These are phyloP conservation scores for Zoysia matrella DNA, from an alignment of 202 grass and related monocot genomes.

Conservation along the genomic window DNA sequence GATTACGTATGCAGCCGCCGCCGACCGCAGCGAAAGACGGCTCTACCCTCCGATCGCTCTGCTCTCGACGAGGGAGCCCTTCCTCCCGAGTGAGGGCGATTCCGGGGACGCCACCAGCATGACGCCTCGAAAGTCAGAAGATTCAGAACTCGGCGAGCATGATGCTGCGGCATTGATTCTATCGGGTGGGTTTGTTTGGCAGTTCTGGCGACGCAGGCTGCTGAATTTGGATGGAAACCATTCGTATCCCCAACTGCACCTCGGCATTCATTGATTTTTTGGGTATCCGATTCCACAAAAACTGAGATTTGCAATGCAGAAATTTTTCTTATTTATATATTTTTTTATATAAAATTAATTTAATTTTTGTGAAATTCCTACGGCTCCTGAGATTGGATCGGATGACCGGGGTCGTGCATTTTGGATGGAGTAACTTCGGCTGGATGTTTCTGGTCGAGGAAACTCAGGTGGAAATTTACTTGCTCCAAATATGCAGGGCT, in stretches of 20 bases:
- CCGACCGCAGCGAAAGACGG: constrained; percentile 13
- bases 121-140: neutral
- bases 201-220: neutral
- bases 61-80: neutral
- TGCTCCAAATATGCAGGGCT: neutral
- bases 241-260: neutral
- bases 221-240: neutral
- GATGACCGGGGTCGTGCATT: neutral
- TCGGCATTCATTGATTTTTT: neutral
- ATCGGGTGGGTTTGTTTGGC: neutral
- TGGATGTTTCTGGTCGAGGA: neutral
- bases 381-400: neutral
- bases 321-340: no score
- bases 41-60: neutral
- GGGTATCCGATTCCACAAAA: neutral
- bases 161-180: constrained; percentile 8
- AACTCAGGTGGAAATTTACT: neutral
- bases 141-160: neutral
- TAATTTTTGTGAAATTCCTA: no score
- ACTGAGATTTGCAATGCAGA: neutral
- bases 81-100: neutral
- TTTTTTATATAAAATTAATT: no score
- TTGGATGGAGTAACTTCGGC: neutral
- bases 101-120: neutral
- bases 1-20: neutral